phyloP scores from a whole-genome alignment of 202 grass and related monocot genomes.

The Carex sylvatica region DNA sequence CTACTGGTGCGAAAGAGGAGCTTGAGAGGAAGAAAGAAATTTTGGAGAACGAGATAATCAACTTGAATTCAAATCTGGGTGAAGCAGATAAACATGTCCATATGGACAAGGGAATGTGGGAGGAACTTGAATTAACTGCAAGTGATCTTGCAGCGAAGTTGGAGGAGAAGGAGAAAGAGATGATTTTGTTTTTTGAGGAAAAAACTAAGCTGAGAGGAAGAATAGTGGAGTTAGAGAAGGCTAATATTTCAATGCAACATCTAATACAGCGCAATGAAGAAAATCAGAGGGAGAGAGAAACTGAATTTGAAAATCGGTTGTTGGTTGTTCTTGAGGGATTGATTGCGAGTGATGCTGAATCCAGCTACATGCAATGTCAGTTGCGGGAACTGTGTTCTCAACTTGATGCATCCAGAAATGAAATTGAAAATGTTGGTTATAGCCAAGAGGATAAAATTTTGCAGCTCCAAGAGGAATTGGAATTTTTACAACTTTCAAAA shows the following conservation, averaged over 20 bases:
- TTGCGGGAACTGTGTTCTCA: slow-evolving; percentile 41
- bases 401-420: slow-evolving; percentile 44
- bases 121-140: slow-evolving; percentile 62
- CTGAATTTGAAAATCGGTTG: slow-evolving; percentile 55
- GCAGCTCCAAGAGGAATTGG: slow-evolving; percentile 60
- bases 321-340: slow-evolving; percentile 45
- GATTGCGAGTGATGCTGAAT: slow-evolving; percentile 64
- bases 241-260: slow-evolving; percentile 66
- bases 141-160: slow-evolving; percentile 62
- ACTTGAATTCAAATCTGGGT: slow-evolving; percentile 18
- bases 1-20: slow-evolving; percentile 38
- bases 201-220: slow-evolving; percentile 61
- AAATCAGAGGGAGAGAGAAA: slow-evolving; percentile 52
- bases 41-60: slow-evolving; percentile 21
- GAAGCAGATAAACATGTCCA: neutral
- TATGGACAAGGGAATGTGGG: slow-evolving; percentile 49
- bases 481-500: slow-evolving; percentile 45
- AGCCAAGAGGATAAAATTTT: slow-evolving; percentile 64
- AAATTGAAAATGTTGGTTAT: slow-evolving; percentile 47
- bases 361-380: slow-evolving; percentile 58
- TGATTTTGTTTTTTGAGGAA: slow-evolving; percentile 64
- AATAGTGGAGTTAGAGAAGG: slow-evolving; percentile 50
- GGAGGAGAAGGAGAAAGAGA: slow-evolving; percentile 54
- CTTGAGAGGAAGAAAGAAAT: slow-evolving; percentile 31
- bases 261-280: slow-evolving; percentile 54